Conservation (phyloP, 2,329 filamentous ascomycete species). For the Cordyceps militaris region DNA sequence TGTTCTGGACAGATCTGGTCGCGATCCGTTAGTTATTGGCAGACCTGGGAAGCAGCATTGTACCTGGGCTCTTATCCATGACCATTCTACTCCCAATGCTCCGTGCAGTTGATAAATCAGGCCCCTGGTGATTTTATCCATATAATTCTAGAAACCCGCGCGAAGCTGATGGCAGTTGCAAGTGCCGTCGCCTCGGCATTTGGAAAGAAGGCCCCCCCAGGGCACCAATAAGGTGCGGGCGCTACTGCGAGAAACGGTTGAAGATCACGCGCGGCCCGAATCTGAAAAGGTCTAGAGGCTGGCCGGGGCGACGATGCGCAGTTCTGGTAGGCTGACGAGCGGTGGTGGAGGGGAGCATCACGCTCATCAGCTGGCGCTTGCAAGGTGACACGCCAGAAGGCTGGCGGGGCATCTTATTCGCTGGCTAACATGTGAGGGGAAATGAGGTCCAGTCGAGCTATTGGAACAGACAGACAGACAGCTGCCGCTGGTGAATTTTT, state of each 20-base stretch:
- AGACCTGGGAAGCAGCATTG: no score
- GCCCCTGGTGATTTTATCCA: background rate
- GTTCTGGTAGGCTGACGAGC: background rate
- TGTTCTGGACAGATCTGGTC: background rate
- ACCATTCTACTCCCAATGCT: no score
- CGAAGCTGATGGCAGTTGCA: background rate
- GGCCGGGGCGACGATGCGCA: background rate
- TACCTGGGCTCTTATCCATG: no score
- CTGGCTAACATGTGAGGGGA: background rate
- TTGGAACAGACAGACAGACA: background rate
- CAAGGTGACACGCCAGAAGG: constrained; percentile 6
- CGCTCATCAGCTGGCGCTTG: constrained; percentile 8
- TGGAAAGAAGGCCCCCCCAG: background rate
- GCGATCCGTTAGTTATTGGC: no score
- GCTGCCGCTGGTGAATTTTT: no score
- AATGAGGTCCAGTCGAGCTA: background rate
- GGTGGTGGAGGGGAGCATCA: background rate
- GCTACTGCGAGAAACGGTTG: background rate
- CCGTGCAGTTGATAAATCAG: no score
- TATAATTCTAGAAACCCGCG: background rate
- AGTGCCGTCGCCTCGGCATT: constrained; percentile 1
- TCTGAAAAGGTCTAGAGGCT: background rate
- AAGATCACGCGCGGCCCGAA: background rate
- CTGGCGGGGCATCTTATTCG: constrained; percentile 1
- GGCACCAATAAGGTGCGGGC: background rate